These are phyloP conservation scores for Neurospora hispaniola DNA, from an alignment of 495 filamentous ascomycete genomes.

Conservation along the genomic window DNA sequence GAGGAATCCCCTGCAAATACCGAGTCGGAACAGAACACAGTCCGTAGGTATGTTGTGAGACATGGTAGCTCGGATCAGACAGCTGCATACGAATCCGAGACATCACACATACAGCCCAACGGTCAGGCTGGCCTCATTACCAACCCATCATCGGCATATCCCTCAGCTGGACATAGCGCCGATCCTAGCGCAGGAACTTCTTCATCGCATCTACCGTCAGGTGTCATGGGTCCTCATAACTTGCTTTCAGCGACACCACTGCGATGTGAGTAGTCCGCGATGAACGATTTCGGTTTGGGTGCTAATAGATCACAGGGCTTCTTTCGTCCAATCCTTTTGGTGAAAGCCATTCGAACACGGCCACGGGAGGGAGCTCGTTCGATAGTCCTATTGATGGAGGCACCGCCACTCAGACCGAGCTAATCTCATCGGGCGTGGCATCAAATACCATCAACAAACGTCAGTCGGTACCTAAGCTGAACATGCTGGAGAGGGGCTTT, in stretches of 20 bases:
- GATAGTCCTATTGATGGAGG: not conserved
- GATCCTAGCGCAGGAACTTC: constrained; percentile 8
- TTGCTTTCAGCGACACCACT: not conserved
- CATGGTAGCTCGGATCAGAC: not conserved
- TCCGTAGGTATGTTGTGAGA: not conserved
- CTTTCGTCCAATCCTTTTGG: not conserved
- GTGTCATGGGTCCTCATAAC: not conserved
- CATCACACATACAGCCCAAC: not conserved
- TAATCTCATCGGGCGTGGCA: not conserved
- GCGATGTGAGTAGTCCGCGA: not conserved
- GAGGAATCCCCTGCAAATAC: constrained; percentile 8
- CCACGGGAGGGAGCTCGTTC: constrained; percentile 1
- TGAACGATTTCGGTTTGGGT: not conserved
- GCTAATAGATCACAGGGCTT: not conserved
- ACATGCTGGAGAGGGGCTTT: constrained; percentile 24
- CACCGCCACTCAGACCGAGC: not conserved
- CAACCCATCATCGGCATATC: constrained; percentile 16
- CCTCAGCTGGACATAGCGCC: constrained; percentile 10
- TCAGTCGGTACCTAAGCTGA: constrained; percentile 16
- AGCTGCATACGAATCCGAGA: not conserved
- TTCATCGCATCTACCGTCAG: constrained; percentile 1
- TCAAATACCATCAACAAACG: constrained; percentile 14
- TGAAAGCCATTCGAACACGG: constrained; percentile 6
- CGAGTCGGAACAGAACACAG: not conserved
- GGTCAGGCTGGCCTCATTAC: not conserved